phyloP scores from a whole-genome alignment of 768 basidiomycete species.

The Neoboletus brunneissimus region DNA sequence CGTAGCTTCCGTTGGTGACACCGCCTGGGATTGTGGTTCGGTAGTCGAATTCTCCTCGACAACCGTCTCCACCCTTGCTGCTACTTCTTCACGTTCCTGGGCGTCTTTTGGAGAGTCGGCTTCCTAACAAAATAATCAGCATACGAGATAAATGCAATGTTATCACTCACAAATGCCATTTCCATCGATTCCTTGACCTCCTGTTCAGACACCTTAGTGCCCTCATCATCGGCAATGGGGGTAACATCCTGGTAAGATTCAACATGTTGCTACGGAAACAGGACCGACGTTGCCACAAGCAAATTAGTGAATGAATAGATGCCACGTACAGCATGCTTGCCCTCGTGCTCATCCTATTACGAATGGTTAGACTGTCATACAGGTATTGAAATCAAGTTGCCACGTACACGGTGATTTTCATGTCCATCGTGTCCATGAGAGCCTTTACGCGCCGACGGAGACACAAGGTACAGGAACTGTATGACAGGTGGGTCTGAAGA shows the following conservation, averaged over 20 bases:
- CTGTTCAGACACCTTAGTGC: slow-evolving; percentile 26
- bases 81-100: slow-evolving; percentile 25
- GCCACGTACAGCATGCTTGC: slow-evolving; percentile 18
- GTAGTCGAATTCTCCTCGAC: not conserved
- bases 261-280: slow-evolving; percentile 17
- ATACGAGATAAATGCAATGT: not conserved
- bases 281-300: not conserved
- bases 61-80: slow-evolving; percentile 5
- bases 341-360: slow-evolving; percentile 14
- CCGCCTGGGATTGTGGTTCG: not conserved
- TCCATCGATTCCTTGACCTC: slow-evolving; percentile 33
- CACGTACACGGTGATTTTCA: slow-evolving; percentile 23
- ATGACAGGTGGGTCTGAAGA: not conserved
- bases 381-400: not conserved
- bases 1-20: not conserved
- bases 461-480: slow-evolving; percentile 32
- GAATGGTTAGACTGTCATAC: slow-evolving; percentile 13
- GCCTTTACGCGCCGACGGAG: slow-evolving; percentile 27
- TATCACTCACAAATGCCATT: slow-evolving; percentile 23
- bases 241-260: slow-evolving; percentile 8
- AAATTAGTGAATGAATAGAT: not conserved
- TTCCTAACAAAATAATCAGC: slow-evolving; percentile 19
- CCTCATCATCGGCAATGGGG: slow-evolving; percentile 31
- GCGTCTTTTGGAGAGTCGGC: slow-evolving; percentile 33
- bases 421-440: slow-evolving; percentile 25